Conservation (phyloP, 129 eudicot genomes). For the Flaveria trinervia region DNA sequence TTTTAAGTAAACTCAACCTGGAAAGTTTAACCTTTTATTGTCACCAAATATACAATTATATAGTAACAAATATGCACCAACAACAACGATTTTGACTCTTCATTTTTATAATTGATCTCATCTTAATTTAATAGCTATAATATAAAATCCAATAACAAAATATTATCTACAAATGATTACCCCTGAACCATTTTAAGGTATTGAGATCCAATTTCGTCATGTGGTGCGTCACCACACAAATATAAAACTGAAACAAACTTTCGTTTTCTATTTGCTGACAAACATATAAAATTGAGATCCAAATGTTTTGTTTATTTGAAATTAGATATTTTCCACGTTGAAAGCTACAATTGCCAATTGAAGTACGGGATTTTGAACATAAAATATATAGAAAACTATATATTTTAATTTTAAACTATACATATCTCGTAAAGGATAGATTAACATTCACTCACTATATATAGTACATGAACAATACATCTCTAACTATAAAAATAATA, state of each 20-base stretch:
- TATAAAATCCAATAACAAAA: neutral
- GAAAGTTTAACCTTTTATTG: no score
- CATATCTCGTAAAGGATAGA: no score
- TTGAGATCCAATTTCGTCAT: constrained; percentile 12
- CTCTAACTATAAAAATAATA: no score
- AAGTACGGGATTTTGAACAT: neutral
- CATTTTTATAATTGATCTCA: no score
- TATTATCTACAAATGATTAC: neutral
- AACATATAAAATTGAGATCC: neutral
- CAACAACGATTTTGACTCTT: no score
- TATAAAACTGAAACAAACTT: constrained; percentile 4
- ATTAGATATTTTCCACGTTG: neutral
- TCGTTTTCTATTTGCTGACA: neutral
- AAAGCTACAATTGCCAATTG: neutral
- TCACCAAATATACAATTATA: no score
- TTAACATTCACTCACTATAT: no score
- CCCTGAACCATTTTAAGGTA: neutral
- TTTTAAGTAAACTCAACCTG: no score
- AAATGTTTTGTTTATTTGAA: neutral
- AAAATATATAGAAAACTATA: neutral
- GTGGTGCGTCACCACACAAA: constrained; percentile 4
- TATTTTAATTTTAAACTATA: no score
- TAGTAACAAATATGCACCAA: no score
- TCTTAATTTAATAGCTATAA: neutral
- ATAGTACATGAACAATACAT: no score